These are phyloP conservation scores for Achaetomiella virescens DNA, from an alignment of 495 filamentous ascomycete species.

Conservation along the genomic window DNA sequence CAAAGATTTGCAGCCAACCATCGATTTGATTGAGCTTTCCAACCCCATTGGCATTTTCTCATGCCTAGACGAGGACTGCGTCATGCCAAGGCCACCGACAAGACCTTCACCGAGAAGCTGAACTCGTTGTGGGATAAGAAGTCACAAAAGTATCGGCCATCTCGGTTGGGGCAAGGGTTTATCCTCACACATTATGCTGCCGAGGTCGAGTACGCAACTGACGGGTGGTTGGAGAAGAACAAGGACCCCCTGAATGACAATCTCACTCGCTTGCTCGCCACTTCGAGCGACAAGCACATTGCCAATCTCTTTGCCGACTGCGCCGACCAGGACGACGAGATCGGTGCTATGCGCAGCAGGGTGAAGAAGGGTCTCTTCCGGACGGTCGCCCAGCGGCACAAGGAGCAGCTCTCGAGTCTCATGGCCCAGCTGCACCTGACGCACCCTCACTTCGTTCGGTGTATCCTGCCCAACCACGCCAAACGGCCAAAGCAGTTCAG, in stretches of 20 bases:
- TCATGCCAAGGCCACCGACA: constrained; percentile 99
- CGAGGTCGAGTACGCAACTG: constrained; percentile 93
- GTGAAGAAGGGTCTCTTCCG: constrained; percentile 98
- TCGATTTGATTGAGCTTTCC: constrained; percentile 90
- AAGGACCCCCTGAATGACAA: constrained; percentile 99
- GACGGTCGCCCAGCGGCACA: constrained; percentile 94
- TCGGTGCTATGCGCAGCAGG: constrained; percentile 61
- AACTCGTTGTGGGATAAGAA: constrained; percentile 96
- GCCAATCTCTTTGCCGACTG: constrained; percentile 85
- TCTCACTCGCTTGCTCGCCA: constrained; percentile 77
- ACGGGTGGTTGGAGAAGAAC: constrained; percentile 97
- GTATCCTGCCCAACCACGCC: constrained; percentile 97
- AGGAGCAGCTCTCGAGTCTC: constrained; percentile 88
- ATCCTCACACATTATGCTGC: constrained; percentile 98
- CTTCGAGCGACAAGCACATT: constrained; percentile 74
- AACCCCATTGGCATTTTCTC: constrained; percentile 99
- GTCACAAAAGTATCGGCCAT: constrained; percentile 84
- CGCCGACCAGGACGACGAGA: constrained; percentile 62
- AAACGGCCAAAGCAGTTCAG: constrained; percentile 93
- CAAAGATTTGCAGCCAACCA: constrained; percentile 93
- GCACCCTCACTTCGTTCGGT: constrained; percentile 96
- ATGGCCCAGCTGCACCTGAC: constrained; percentile 96
- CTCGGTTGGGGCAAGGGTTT: constrained; percentile 85
- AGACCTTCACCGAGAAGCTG: constrained; percentile 93
- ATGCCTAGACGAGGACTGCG: constrained; percentile 94